Evolutionary conservation across 345 rosid genomes (phyloP), one percentile per base, ranked within the genome.

Genomic region (Carallia brachiata): DNA sequence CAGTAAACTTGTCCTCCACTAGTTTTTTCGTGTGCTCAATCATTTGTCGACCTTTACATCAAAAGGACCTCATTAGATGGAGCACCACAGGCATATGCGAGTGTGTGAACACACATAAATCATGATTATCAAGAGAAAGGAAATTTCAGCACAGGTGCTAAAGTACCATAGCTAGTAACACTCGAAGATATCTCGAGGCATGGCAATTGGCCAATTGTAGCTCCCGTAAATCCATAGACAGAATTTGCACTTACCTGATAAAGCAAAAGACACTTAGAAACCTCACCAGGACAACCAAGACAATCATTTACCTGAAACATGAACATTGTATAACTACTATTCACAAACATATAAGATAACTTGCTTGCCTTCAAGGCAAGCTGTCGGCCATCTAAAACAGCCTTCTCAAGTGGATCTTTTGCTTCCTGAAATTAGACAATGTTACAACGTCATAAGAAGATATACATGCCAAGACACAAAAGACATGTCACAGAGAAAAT

Each of bases 221-320:
- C 98, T 77, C 97, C 99, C 3, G 99, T 95, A 81, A 95, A 95
- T 66, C 99, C 99, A 73, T 92, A 95, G 2, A 92, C 99, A 61
- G 99, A 92, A 84, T 95, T 95, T 62, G 98, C 99, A 81, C 98
- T 92, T 72, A 95, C 65, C 98, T 95, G 89, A 69, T 73, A 70
- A 18, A 55, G 58, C 53, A 75, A 37, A 47, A 67, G 32, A 70
- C 63, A 44, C 70, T 60, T 60, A 69, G 36, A 79, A 56, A 53
- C 61, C 63, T 31, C 30, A 32, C 12, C n/a, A 72, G 34, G 60
- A 37, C 68, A 47, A 61, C 27, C 31, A 17, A 10, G 30, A 23
- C 34, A 63, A 65, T 27, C 19, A 19, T 47, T 32, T 47, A n/a
- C 16, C 67, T 31, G 16, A 16, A 62, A 23, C 23, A 52, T 63